These are phyloP conservation scores for Penicillium atrosanguineum DNA, from an alignment of 495 filamentous ascomycete species.

Conservation along the genomic window DNA sequence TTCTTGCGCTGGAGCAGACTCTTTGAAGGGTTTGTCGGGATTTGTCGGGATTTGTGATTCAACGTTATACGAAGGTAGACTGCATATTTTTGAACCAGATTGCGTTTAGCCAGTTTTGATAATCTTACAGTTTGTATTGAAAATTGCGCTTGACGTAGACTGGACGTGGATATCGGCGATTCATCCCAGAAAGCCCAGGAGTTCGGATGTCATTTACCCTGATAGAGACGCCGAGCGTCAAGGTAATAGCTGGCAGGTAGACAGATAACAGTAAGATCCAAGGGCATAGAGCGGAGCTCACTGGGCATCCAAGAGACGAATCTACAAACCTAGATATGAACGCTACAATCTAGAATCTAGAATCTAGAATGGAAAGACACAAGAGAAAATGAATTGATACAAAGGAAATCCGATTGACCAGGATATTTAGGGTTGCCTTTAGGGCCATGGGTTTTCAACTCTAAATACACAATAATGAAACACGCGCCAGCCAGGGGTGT, in stretches of 20 bases:
- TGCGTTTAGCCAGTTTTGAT: constrained; percentile 2
- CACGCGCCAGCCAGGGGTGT: constrained; percentile 35
- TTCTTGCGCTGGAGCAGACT: constrained; percentile 51
- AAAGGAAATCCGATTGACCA: constrained; percentile 43
- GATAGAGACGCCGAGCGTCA: background rate
- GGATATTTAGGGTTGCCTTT: constrained; percentile 23
- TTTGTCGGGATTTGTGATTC: constrained; percentile 5
- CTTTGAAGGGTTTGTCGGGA: constrained; percentile 24
- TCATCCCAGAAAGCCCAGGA: background rate
- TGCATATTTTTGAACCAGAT: background rate
- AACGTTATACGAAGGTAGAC: constrained; percentile 3
- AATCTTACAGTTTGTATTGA: background rate
- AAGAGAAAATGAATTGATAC: constrained; percentile 5
- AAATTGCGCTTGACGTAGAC: background rate
- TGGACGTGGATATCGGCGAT: background rate
- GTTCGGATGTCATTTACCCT: background rate
- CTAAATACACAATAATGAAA: constrained; percentile 54
- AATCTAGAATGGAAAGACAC: background rate
- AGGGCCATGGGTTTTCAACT: constrained; percentile 37
- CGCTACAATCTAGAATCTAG: too few species aligned
- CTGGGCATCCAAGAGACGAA: too few species aligned
- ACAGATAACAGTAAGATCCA: too few species aligned
- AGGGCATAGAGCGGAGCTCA: too few species aligned
- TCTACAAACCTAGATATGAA: too few species aligned
- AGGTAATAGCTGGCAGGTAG: too few species aligned